Evolutionary conservation across 2,329 filamentous ascomycete species (phyloP), one percentile per base, ranked within the genome.

Genomic region (Didymella segeticola): DNA sequence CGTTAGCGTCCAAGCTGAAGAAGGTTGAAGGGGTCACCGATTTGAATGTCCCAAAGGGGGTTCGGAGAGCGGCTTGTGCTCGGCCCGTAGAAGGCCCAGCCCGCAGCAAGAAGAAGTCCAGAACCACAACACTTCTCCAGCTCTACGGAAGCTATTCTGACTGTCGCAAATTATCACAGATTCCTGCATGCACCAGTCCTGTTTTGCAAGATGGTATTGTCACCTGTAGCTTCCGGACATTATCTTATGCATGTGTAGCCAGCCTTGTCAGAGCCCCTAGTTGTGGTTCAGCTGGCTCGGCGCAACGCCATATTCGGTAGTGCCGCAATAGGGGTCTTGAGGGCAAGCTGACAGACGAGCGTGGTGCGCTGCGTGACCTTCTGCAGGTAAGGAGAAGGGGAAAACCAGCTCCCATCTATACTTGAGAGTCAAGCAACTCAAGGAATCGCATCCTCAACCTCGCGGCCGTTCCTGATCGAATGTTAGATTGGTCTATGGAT

Each of bases 231-330:
- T 26, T 19, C 3, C 41, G 39, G 26, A 49, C 27, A 43, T 17
- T 30, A 43, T 6, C 31, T 29, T 29, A 43, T 45, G 48, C 34
- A 45, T 39, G 17, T 31, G 34, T 39, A 45, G 42, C 34, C 34
- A 52, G 36, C 48, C 48, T 46, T 25, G 20, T 39, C 27, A 19
- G 8, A 15, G 11, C 22, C 15, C 39, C 33, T 39, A 29, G 12
- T 17, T 17, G 29, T 22, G 31, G 15, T 52, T 42, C 48, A 52
- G 42, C 48, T 46, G 48, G 20, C 34, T 52, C 3, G 22, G 48
- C 42, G 27, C 39, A 12, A 36, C 41, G 34, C 48, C 48, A 52
- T 42, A n/a, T 36, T 36, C 48, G 48, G 48, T 33, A 22, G n/a
- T 27, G 22, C 48, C 41, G 48, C 48, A 17, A 41, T 23, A 46